Conservation (phyloP, 371 early-diverging fungal species). For the Mortierella sp. region DNA sequence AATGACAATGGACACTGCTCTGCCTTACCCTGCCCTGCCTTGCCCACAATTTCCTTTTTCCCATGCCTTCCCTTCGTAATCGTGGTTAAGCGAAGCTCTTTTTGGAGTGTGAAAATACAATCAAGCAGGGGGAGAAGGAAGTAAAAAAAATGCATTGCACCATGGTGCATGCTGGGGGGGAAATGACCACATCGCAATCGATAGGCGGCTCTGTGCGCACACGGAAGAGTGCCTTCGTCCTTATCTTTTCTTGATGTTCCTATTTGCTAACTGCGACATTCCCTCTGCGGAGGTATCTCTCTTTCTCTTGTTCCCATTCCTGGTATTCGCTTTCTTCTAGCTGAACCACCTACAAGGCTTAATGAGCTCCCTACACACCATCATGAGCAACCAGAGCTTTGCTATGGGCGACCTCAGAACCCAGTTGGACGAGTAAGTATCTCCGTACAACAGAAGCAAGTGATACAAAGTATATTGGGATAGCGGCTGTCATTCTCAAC, state of each 20-base stretch:
- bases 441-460: background rate
- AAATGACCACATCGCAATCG: constrained; percentile 16
- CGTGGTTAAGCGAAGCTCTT: background rate
- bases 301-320: background rate
- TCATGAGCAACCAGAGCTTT: constrained; percentile 57
- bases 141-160: background rate
- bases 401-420: constrained; percentile 53
- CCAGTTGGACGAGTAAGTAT: constrained; percentile 58
- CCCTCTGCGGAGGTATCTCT: background rate
- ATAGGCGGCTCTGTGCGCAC: constrained; percentile 1
- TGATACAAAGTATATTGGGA: background rate
- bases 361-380: constrained; percentile 53
- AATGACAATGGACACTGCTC: background rate
- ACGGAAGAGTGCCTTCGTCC: background rate
- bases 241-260: background rate
- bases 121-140: background rate
- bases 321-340: constrained; percentile 18
- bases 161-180: background rate
- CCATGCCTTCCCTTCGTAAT: background rate
- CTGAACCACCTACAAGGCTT: constrained; percentile 56
- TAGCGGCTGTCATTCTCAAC: too few relatives aligned
- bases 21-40: background rate
- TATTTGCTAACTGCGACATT: background rate
- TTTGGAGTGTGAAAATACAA: background rate
- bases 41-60: background rate